Conservation (phyloP, 345 rosid species). For the Limnanthes douglasii region DNA sequence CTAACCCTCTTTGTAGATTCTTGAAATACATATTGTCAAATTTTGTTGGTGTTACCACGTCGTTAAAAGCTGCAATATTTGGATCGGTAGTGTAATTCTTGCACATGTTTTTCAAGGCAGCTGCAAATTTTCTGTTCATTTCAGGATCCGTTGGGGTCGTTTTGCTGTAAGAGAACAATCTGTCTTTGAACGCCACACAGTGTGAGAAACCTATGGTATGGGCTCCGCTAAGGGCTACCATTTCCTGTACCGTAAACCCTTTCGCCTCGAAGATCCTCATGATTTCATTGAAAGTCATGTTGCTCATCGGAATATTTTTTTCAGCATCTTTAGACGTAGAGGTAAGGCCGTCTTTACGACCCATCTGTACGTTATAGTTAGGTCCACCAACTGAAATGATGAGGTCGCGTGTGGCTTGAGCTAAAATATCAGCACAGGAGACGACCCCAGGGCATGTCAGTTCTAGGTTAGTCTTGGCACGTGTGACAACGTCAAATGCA, state of each 20-base stretch:
- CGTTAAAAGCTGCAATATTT: slow-evolving; percentile 39
- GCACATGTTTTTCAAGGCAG: slow-evolving; percentile 20
- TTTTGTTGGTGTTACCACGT: slow-evolving; percentile 35
- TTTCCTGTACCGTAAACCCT: slow-evolving; percentile 26
- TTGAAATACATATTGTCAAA: slow-evolving; percentile 37
- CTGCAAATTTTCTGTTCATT: slow-evolving; percentile 23
- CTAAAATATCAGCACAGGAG: slow-evolving; percentile 45
- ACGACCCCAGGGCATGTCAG: slow-evolving; percentile 37
- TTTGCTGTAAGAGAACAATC: slow-evolving; percentile 15
- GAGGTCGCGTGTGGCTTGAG: slow-evolving; percentile 40
- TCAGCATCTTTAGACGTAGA: slow-evolving; percentile 21
- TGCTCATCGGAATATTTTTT: slow-evolving; percentile 17
- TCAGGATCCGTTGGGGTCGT: slow-evolving; percentile 15
- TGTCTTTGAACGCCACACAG: slow-evolving; percentile 27
- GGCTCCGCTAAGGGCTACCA: slow-evolving; percentile 42
- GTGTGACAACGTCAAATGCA: slow-evolving; percentile 26
- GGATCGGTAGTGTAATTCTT: slow-evolving; percentile 13
- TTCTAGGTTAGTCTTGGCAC: slow-evolving; percentile 37
- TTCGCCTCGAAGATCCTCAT: slow-evolving; percentile 20
- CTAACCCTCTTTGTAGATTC: slow-evolving; percentile 30
- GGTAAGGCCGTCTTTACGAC: slow-evolving; percentile 37
- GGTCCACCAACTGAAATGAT: slow-evolving; percentile 52
- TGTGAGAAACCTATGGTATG: slow-evolving; percentile 59
- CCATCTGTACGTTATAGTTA: slow-evolving; percentile 19
- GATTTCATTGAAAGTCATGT: slow-evolving; percentile 23